Percentiles rank a stretch among this genome's conserved stretches.
phyloP scores from a whole-genome alignment of 768 basidiomycete genomes.

The Hortiboletus campestris region DNA sequence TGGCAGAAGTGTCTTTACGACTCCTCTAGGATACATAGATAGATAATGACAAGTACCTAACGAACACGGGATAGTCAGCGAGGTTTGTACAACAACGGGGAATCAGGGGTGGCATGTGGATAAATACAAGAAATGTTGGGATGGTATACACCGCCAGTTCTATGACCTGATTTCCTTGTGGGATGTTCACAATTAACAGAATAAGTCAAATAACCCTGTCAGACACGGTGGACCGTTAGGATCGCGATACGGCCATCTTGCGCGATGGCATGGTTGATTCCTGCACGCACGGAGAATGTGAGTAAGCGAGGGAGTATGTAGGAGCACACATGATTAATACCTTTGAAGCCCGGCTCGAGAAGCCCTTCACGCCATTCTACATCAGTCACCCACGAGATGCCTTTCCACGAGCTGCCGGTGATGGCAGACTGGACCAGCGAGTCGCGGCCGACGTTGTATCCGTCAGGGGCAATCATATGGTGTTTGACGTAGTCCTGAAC shows the following conservation, averaged over 20 bases:
- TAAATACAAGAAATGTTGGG: neutral
- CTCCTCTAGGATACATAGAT: neutral
- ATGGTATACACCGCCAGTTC: conserved; percentile 16
- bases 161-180: neutral
- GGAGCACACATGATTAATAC: conserved; percentile 35
- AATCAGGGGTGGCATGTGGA: conserved; percentile 1
- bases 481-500: conserved; percentile 53
- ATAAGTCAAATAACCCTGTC: neutral
- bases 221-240: conserved; percentile 60
- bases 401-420: conserved; percentile 57
- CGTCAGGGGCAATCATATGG: conserved; percentile 74
- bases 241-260: conserved; percentile 84
- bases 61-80: neutral
- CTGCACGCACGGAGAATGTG: conserved; percentile 35
- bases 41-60: conserved; percentile 3
- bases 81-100: conserved; percentile 13
- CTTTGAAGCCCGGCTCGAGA: conserved; percentile 64
- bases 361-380: conserved; percentile 75
- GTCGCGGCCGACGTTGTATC: conserved; percentile 83
- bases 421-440: conserved; percentile 68
- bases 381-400: conserved; percentile 72
- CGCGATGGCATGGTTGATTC: conserved; percentile 76
- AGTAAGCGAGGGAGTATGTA: neutral
- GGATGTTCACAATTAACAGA: neutral
- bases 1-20: neutral